phyloP scores from a whole-genome alignment of 1,284 basidiomycete species.

The Puccinia coronata region DNA sequence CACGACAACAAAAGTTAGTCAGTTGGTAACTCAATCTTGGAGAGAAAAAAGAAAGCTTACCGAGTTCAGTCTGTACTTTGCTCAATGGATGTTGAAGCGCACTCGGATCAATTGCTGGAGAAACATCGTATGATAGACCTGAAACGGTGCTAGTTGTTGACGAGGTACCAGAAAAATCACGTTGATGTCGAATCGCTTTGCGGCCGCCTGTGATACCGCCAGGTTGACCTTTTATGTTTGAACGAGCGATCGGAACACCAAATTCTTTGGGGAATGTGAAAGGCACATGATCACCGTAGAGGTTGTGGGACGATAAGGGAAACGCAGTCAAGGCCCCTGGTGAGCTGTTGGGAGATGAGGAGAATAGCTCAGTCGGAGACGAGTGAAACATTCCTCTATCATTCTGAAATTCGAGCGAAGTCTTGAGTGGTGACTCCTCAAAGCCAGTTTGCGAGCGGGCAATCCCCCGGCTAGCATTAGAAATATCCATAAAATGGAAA shows the following conservation, averaged over 20 bases:
- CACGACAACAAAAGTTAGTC: neutral
- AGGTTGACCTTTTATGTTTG: neutral
- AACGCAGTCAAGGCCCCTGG: neutral
- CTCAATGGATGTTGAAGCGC: conserved; percentile 36
- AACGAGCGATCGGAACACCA: conserved; percentile 47
- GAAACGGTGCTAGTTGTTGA: conserved; percentile 38
- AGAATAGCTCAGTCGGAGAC: conserved; percentile 67
- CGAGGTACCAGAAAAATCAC: conserved; percentile 43
- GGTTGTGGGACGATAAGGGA: neutral
- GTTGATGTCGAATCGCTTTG: conserved; percentile 31
- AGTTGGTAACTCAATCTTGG: neutral
- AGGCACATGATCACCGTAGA: conserved; percentile 7
- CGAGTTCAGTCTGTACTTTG: neutral
- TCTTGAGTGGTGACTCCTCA: neutral
- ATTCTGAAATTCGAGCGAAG: conserved; percentile 14
- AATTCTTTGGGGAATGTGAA: conserved; percentile 25
- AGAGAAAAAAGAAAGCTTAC: conserved; percentile 7
- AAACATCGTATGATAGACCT: conserved; percentile 20
- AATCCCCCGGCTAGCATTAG: conserved; percentile 8
- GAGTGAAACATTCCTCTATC: conserved; percentile 78
- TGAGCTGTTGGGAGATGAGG: conserved; percentile 2
- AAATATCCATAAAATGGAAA: conserved; percentile 29
- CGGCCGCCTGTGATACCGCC: neutral
- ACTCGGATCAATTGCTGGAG: conserved; percentile 40
- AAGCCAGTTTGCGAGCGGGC: neutral